phyloP scores from a whole-genome alignment of 805 yeast genomes.

The Nakazawaea anatomiae region DNA sequence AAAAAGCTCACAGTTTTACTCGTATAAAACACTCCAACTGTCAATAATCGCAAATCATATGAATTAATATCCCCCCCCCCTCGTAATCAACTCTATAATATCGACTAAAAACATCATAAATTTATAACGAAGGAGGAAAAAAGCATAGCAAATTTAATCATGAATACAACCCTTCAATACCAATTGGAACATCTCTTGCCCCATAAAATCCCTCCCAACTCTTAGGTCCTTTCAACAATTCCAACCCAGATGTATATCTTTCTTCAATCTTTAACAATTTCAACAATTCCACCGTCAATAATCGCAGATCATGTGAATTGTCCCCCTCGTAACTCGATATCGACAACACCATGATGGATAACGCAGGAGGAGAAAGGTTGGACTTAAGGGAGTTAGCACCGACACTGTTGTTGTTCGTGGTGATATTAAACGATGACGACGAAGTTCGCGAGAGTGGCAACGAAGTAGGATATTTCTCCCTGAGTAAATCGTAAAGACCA shows the following conservation, averaged over 20 bases:
- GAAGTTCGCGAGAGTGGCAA: conserved; percentile 12
- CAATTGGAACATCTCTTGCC: conserved; percentile 53
- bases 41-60: too few species aligned
- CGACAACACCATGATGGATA: conserved; percentile 11
- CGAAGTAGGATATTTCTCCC: conserved; percentile 12
- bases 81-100: too few species aligned
- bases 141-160: not conserved
- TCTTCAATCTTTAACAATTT: conserved; percentile 10
- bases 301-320: conserved; percentile 65
- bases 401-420: not conserved
- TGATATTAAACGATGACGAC: not conserved
- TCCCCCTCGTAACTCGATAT: conserved; percentile 86
- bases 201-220: conserved; percentile 91
- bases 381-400: not conserved
- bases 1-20: too few species aligned
- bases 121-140: too few species aligned
- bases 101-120: not conserved
- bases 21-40: too few species aligned
- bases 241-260: conserved; percentile 11
- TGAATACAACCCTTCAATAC: conserved; percentile 63
- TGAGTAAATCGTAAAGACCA: conserved; percentile 7
- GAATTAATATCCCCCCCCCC: too few species aligned
- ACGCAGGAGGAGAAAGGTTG: not conserved
- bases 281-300: conserved; percentile 30
- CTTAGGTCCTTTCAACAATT: conserved; percentile 44